These are phyloP conservation scores for Komagataella pastoris DNA, from an alignment of 805 yeast species.

Conservation along the genomic window DNA sequence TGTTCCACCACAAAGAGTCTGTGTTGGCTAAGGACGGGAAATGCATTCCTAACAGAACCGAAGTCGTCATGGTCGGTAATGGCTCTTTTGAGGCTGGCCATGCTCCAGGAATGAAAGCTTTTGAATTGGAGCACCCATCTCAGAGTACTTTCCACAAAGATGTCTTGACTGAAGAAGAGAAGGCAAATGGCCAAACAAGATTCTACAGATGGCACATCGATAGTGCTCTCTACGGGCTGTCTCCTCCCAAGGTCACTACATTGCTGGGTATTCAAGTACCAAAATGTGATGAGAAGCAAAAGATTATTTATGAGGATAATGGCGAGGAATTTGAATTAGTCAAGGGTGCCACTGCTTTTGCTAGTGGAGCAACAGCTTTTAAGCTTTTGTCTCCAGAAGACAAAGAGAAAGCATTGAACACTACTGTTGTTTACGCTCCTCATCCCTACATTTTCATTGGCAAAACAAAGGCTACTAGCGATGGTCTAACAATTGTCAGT, in stretches of 20 bases:
- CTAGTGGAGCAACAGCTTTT: slow-evolving; percentile 74
- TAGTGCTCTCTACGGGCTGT: slow-evolving; percentile 72
- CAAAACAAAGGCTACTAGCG: slow-evolving; percentile 69
- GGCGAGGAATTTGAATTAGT: slow-evolving; percentile 53
- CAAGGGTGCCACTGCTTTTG: slow-evolving; percentile 85
- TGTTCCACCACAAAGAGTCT: slow-evolving; percentile 49
- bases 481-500: slow-evolving; percentile 75
- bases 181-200: slow-evolving; percentile 53
- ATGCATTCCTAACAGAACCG: slow-evolving; percentile 73
- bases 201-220: slow-evolving; percentile 94
- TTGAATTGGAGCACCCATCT: slow-evolving; percentile 66
- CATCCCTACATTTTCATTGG: slow-evolving; percentile 84
- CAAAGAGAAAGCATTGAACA: slow-evolving; percentile 56
- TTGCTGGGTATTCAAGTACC: slow-evolving; percentile 77
- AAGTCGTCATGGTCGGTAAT: slow-evolving; percentile 83
- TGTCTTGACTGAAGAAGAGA: slow-evolving; percentile 49
- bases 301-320: slow-evolving; percentile 52
- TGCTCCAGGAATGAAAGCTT: slow-evolving; percentile 18
- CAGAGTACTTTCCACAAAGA: slow-evolving; percentile 71
- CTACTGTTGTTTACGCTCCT: slow-evolving; percentile 83
- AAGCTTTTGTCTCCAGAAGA: slow-evolving; percentile 54
- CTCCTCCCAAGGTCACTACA: slow-evolving; percentile 82
- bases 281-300: slow-evolving; percentile 45
- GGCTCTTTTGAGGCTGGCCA: slow-evolving; percentile 53
- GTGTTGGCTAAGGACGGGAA: slow-evolving; percentile 73